These are phyloP conservation scores for Trichosporon sp. DNA, from an alignment of 1,284 basidiomycete genomes.

Conservation along the genomic window DNA sequence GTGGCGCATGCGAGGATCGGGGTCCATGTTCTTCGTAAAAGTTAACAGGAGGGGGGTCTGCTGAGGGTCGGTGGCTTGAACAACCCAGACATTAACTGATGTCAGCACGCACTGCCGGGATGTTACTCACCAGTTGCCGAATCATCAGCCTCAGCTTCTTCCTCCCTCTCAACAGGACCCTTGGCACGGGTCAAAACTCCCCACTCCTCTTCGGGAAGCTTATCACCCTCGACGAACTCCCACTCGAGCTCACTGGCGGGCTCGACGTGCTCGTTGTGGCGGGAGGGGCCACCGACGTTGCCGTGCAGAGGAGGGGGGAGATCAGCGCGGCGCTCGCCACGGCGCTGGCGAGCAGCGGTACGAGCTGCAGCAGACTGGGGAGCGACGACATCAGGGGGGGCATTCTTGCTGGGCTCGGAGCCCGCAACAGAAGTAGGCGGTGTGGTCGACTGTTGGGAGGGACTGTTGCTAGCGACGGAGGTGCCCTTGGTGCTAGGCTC, in stretches of 20 bases:
- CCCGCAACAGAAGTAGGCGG: background rate
- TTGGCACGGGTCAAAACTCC: constrained; percentile 29
- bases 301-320: constrained; percentile 37
- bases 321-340: constrained; percentile 11
- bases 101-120: constrained; percentile 2
- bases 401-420: background rate
- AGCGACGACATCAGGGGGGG: background rate
- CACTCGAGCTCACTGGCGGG: constrained; percentile 33
- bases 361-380: background rate
- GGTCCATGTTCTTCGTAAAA: constrained; percentile 16
- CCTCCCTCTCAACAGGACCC: constrained; percentile 37
- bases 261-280: constrained; percentile 19
- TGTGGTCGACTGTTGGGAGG: background rate
- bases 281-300: constrained; percentile 3
- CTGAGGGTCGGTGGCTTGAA: constrained; percentile 67
- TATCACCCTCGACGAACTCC: constrained; percentile 11
- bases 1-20: constrained; percentile 60
- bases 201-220: constrained; percentile 20
- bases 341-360: background rate
- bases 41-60: constrained; percentile 13
- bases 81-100: constrained; percentile 69
- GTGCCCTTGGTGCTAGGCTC: background rate
- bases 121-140: constrained; percentile 29
- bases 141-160: constrained; percentile 29
- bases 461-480: background rate